phyloP scores from a whole-genome alignment of 169 alveolate species.

The Eimeria necatrix region DNA sequence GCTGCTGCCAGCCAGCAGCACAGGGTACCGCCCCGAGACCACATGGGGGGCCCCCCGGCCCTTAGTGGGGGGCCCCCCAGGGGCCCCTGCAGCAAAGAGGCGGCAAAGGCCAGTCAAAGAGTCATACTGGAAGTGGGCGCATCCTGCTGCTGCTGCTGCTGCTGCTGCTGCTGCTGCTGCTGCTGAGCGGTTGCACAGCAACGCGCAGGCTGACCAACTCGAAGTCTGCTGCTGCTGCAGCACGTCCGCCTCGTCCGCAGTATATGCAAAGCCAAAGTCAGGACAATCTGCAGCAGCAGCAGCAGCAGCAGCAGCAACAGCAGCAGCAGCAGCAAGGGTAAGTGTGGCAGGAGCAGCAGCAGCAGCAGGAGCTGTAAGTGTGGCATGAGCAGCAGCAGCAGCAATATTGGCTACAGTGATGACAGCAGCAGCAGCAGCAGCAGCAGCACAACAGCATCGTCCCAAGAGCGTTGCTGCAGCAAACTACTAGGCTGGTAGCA shows the following conservation, averaged over 20 bases:
- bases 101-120: neutral
- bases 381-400: no score
- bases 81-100: neutral
- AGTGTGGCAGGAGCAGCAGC: no score
- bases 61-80: neutral
- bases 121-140: neutral
- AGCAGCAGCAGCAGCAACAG: neutral
- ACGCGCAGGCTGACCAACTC: neutral
- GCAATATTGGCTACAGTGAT: no score
- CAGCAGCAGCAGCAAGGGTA: neutral
- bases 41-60: neutral
- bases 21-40: conserved; percentile 24
- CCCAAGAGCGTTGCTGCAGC: no score
- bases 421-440: no score
- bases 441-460: no score
- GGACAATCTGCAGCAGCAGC: conserved; percentile 53
- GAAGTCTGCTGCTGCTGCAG: conserved; percentile 9
- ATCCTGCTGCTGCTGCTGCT: conserved; percentile 40
- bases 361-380: no score
- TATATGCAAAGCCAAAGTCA: conserved; percentile 12
- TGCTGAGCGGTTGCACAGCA: neutral
- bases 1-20: neutral
- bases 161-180: conserved; percentile 43
- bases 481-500: no score
- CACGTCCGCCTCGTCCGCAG: neutral